Conservation (phyloP, 148 eudicot genomes). For the Fallopia convolvulus region DNA sequence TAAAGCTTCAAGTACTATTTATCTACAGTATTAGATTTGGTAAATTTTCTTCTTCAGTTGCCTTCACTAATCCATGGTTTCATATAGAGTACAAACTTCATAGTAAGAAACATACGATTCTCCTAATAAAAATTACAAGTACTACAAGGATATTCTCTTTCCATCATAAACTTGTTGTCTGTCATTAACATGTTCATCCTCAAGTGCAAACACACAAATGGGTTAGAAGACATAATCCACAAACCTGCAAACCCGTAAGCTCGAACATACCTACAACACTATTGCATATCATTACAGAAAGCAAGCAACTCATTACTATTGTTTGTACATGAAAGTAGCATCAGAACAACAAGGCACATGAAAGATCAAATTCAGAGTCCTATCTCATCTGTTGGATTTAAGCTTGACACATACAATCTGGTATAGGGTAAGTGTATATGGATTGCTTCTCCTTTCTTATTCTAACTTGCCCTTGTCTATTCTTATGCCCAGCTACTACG, state of each 20-base stretch:
- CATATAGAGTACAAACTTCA: no score
- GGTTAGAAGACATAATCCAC: not conserved
- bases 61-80: no score
- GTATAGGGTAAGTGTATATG: slow-evolving; percentile 85
- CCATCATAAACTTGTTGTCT: no score
- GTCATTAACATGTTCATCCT: not conserved
- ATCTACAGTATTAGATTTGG: no score
- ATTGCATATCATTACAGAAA: not conserved
- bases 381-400: slow-evolving; percentile 12
- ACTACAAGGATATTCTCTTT: no score
- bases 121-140: no score
- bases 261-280: not conserved
- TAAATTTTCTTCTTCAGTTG: no score
- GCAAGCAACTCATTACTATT: not conserved
- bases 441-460: slow-evolving; percentile 57
- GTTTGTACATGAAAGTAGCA: slow-evolving; percentile 1
- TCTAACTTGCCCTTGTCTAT: slow-evolving; percentile 60
- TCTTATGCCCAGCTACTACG: slow-evolving; percentile 65
- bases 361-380: not conserved
- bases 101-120: no score
- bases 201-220: not conserved
- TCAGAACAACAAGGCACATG: not conserved
- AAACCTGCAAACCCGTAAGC: not conserved
- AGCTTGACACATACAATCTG: slow-evolving; percentile 90
- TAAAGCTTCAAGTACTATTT: no score